Evolutionary conservation across 192 early-diverging fungal species (phyloP).

Genomic region (Gamsiella multidivaricata): DNA sequence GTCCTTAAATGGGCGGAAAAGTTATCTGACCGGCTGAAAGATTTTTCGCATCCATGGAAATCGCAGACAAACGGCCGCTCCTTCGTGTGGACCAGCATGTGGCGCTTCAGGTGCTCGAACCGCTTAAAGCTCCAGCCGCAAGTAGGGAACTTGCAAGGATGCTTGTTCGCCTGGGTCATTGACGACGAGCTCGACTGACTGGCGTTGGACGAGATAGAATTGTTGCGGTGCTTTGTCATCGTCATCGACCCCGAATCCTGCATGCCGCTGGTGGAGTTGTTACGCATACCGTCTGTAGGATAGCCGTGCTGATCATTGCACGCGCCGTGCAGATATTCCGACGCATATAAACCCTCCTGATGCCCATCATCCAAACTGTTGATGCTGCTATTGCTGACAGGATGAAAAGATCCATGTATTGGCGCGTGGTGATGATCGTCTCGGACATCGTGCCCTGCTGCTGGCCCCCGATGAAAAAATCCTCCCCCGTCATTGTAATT

Average conservation of each 20-base stretch:
- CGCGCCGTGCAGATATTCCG: background rate
- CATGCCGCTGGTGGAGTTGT: background rate
- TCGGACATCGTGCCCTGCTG: slow-evolving; percentile 7
- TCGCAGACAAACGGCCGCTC: slow-evolving; percentile 76
- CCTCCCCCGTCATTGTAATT: background rate
- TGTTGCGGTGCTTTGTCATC: slow-evolving; percentile 32
- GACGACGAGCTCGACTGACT: slow-evolving; percentile 32
- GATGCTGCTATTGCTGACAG: slow-evolving; percentile 12
- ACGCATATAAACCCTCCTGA: slow-evolving; percentile 7
- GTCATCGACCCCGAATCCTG: background rate
- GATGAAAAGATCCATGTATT: slow-evolving; percentile 23
- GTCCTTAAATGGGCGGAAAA: slow-evolving; percentile 80
- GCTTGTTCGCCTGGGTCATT: slow-evolving; percentile 26
- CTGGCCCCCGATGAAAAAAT: background rate
- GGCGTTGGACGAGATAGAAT: slow-evolving; percentile 36
- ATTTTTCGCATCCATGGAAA: slow-evolving; percentile 79
- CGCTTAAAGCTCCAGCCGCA: slow-evolving; percentile 77
- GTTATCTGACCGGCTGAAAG: slow-evolving; percentile 82
- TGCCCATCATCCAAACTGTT: slow-evolving; percentile 16
- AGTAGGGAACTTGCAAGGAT: slow-evolving; percentile 52
- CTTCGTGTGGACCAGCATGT: slow-evolving; percentile 82
- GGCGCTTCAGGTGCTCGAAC: slow-evolving; percentile 84
- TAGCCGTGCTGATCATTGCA: slow-evolving; percentile 1
- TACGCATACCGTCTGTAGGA: too few species aligned
- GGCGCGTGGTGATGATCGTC: slow-evolving; percentile 38